phyloP scores from a whole-genome alignment of 371 early-diverging fungal species.

The Apophysomyces elegans region DNA sequence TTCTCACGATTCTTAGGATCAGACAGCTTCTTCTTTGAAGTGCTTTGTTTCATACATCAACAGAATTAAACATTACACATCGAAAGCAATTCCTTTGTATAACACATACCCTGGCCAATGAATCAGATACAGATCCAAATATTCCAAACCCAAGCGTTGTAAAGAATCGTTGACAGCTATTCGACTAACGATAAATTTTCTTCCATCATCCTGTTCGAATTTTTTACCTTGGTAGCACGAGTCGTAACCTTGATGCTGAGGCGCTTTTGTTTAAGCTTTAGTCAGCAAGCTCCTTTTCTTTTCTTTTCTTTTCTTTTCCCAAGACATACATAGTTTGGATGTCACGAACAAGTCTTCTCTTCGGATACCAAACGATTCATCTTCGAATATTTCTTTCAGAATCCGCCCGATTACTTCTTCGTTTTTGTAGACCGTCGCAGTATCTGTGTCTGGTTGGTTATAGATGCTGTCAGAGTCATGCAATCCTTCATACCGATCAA shows the following conservation, averaged over 20 bases:
- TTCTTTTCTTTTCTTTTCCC: background rate
- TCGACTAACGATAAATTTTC: background rate
- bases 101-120: constrained; percentile 61
- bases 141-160: constrained; percentile 65
- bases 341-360: constrained; percentile 94
- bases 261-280: constrained; percentile 51
- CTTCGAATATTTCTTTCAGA: constrained; percentile 63
- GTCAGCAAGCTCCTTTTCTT: background rate
- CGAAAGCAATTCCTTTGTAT: background rate
- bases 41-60: constrained; percentile 19
- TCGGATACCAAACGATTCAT: constrained; percentile 54
- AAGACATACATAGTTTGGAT: constrained; percentile 81
- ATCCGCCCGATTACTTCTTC: constrained; percentile 81
- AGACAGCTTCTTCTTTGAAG: constrained; percentile 36
- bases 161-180: constrained; percentile 62
- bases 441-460: constrained; percentile 44
- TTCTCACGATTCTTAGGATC: constrained; percentile 61
- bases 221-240: constrained; percentile 57
- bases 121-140: constrained; percentile 83
- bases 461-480: background rate
- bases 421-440: constrained; percentile 84
- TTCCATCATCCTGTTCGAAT: background rate
- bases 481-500: constrained; percentile 60
- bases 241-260: constrained; percentile 82
- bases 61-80: background rate